Base-by-base conservation (phyloP, 305 asterid genomes). In the Rubia peregrina region DNA sequence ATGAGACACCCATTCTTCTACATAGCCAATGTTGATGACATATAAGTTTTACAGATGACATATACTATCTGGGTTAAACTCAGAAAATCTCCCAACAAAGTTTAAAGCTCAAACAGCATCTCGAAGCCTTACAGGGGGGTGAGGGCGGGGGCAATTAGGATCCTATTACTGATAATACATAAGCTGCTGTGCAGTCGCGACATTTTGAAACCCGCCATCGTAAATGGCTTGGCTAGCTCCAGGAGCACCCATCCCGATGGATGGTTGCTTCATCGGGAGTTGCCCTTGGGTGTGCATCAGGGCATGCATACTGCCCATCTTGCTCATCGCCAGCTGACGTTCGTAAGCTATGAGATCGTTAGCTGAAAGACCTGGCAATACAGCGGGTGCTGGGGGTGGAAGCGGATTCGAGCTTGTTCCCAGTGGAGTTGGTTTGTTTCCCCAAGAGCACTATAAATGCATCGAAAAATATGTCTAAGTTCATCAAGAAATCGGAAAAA, bases 391-490 rank as follows among this genome's bases (percentile, higher is more conserved):
- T 3, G 97, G 98, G 40, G 95, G 98, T 19, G 97, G 96, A 46
- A 92, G 93, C 33, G 97, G 96, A 72, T 77, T 78, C 7, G 95
- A 92, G 69, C 83, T 87, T 42, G 88, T 85, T 72, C 98, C 97
- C 0, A 86, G 89, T 8, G 92, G 95, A 30, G 98, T 90, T 9
- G 98, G 98, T 82, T 92, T 92, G 72, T 89, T 90, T 61, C 97
- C 98, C 98, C 98, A 92, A 1, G 96, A 92, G 75, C 98, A 92
- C 98, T 92, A 77, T 51, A 13, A 36, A 56, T 49, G 44, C 17
- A 8, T 40, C 12, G 59, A 44, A 40, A 55, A 21, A 61, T 22
- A 38, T 56, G 11, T 12, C 21, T 57, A 10, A 55, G 65, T 43
- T 13, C 9, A 8, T 11, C 30, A n/a, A 1, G 43, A 10, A 30